Evolutionary conservation across 345 rosid species (phyloP).

Genomic region (Geranium brycei): DNA sequence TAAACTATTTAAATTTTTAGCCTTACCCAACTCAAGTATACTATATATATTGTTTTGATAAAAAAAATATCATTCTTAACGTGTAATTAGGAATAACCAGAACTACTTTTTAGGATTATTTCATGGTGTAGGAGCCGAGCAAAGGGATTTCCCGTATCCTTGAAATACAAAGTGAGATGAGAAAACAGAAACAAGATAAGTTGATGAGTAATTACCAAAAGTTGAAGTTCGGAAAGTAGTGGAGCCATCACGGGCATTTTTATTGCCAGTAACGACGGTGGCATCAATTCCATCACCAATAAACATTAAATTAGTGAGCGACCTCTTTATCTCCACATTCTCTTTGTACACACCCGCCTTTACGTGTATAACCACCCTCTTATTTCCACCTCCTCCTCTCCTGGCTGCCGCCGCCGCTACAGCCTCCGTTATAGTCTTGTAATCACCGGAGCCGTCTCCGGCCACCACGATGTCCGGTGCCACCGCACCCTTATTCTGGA

Average conservation of each 20-base stretch:
- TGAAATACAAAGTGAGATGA: too few relatives aligned
- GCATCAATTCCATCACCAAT: conserved; percentile 75
- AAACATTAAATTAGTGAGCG: conserved; percentile 53
- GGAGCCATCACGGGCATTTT: conserved; percentile 36
- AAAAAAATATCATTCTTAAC: too few relatives aligned
- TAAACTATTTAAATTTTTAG: too few relatives aligned
- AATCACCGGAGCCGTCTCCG: conserved; percentile 68
- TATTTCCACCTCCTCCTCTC: conserved; percentile 11
- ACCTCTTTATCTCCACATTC: conserved; percentile 42
- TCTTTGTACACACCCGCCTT: conserved; percentile 65
- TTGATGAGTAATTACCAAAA: conserved; percentile 40
- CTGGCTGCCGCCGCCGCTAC: conserved; percentile 37
- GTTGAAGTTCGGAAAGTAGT: conserved; percentile 82
- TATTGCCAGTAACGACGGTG: conserved; percentile 47
- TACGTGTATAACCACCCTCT: conserved; percentile 54
- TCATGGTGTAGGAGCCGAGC: too few relatives aligned
- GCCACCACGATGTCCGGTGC: conserved; percentile 67
- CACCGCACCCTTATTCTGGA: conserved; percentile 19
- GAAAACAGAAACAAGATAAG: too few relatives aligned
- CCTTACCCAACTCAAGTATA: too few relatives aligned
- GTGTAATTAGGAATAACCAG: too few relatives aligned
- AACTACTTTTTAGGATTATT: too few relatives aligned
- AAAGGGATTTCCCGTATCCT: too few relatives aligned
- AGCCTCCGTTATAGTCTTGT: conserved; percentile 48
- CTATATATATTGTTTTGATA: too few relatives aligned